Conservation (phyloP, 2,329 filamentous ascomycete genomes). For the Pestalotiopsis sp. region DNA sequence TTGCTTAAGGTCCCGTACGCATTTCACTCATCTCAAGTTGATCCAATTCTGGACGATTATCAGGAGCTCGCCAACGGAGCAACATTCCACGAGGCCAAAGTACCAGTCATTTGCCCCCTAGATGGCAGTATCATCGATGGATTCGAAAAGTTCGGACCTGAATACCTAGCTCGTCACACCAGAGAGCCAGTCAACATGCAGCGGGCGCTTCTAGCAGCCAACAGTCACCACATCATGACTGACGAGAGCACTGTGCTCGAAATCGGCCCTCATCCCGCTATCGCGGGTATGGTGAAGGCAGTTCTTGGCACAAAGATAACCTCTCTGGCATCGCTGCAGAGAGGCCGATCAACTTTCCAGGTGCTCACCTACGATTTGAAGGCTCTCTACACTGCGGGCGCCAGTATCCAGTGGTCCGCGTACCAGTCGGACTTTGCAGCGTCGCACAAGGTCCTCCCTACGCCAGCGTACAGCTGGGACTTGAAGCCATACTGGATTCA, state of each 20-base stretch:
- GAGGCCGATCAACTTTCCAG: not conserved
- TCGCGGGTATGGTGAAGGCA: conserved; percentile 32
- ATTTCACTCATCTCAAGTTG: conserved; percentile 10
- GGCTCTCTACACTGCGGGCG: conserved; percentile 47
- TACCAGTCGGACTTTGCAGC: conserved; percentile 56
- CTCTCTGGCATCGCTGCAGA: conserved; percentile 10
- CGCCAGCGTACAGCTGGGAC: conserved; percentile 64
- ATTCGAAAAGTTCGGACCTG: conserved; percentile 4
- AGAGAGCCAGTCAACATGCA: conserved; percentile 34
- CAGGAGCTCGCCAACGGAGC: not conserved
- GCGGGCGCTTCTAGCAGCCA: conserved; percentile 19
- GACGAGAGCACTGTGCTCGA: conserved; percentile 31
- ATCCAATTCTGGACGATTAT: conserved; percentile 6
- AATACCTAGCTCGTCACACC: conserved; percentile 28
- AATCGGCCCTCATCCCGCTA: conserved; percentile 32
- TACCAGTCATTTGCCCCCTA: conserved; percentile 15
- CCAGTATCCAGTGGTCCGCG: conserved; percentile 49
- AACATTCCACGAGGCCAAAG: not conserved
- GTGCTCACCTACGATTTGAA: conserved; percentile 48
- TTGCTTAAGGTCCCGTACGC: conserved; percentile 10
- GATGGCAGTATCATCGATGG: conserved; percentile 10
- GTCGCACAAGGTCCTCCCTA: conserved; percentile 50
- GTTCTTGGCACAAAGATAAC: conserved; percentile 20
- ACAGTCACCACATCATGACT: not conserved
- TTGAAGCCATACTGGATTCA: conserved; percentile 55